Evolutionary conservation across 495 filamentous ascomycete genomes (phyloP), one percentile per base, ranked within the genome.

Genomic region (Hypoxylon lienhwacheense): DNA sequence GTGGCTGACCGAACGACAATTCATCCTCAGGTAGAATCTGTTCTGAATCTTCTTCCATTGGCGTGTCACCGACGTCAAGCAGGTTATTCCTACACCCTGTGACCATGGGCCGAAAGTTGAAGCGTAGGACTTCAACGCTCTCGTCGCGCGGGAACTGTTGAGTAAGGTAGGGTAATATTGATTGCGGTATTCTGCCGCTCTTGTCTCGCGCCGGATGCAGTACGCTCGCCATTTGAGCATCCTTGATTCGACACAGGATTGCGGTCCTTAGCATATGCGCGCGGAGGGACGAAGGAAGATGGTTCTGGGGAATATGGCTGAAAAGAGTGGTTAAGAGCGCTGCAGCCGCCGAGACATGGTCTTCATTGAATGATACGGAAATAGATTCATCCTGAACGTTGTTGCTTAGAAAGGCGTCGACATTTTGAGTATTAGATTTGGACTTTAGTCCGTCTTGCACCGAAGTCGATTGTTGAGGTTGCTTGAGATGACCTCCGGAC

Each of bases 101-200:
- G 22, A 47, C 52, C 7, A 83, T 76, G 0, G 87, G 86, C 22
- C 84, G 74, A 5, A 95, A 70, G 47, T 76, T 77, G 33, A 70
- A 71, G 34, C 76, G 63, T 44, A 96, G 56, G 12, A 81, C 77
- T 67, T 96, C 90, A 0, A 92, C 85, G 12, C 77, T 79, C 47
- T 81, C 69, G 34, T 83, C 77, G 22, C 74, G 70, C 0, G 83
- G 73, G 61, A 82, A 86, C 33, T 73, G 73, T 45, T 81, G 73
- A 17, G 79, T 80, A 19, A 95, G 71, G 55, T 92, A 85, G 5
- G 90, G 90, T 20, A 97, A 69, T 37, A 95, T 85, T 60, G 86
- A 90, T 10, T 82, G 73, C 47, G 79, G 78, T 29, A 75, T 76
- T 20, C 77, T 77, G 2, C 82, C 81, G 34, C 78, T 78, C 34